These are phyloP conservation scores for Solanum dulcamara DNA, from an alignment of 257 asterid genomes.

Conservation along the genomic window DNA sequence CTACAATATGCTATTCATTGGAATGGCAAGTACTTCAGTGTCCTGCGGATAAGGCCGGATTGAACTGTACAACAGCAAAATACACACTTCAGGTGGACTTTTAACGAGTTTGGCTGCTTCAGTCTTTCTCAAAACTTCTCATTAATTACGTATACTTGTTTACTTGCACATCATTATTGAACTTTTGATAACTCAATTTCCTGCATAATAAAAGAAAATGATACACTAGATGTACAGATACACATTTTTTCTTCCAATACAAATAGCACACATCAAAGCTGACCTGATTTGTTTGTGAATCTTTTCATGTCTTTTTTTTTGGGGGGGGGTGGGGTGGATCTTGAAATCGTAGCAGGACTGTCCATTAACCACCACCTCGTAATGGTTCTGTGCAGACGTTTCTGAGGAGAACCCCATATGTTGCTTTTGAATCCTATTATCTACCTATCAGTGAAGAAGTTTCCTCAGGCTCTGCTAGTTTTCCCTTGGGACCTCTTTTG, in stretches of 20 bases:
- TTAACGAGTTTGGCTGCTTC: background rate
- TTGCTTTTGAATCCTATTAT: constrained; percentile 72
- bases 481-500: constrained; percentile 70
- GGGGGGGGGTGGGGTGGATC: background rate
- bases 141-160: background rate
- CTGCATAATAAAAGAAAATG: background rate
- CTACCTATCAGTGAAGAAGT: constrained; percentile 44
- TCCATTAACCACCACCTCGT: constrained; percentile 13
- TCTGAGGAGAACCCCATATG: constrained; percentile 41
- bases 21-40: constrained; percentile 64
- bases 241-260: background rate
- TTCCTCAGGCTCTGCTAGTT: constrained; percentile 38
- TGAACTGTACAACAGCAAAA: constrained; percentile 61
- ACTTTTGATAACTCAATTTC: background rate
- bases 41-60: constrained; percentile 71
- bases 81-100: constrained; percentile 69
- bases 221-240: background rate
- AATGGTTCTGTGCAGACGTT: constrained; percentile 53
- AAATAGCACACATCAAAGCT: background rate
- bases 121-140: background rate
- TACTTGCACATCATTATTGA: background rate
- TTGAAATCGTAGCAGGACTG: background rate
- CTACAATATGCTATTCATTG: constrained; percentile 49
- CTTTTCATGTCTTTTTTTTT: background rate
- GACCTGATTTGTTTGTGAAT: background rate